Conservation (phyloP, 768 basidiomycete species). For the Russula lepida region DNA sequence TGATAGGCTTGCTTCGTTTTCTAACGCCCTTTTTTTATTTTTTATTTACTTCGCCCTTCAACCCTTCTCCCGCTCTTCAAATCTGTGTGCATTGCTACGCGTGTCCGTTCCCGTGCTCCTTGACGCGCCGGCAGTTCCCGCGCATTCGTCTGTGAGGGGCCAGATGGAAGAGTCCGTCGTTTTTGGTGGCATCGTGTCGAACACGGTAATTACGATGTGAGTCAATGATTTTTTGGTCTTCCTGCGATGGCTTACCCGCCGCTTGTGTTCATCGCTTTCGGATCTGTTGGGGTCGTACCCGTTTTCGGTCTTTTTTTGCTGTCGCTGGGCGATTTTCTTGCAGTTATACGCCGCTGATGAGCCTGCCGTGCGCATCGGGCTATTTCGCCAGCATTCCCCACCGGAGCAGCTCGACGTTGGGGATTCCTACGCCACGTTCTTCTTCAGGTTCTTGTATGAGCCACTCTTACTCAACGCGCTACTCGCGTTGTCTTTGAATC, state of each 20-base stretch:
- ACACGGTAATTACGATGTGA: constrained; percentile 3
- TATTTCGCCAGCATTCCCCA: constrained; percentile 40
- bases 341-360: constrained; percentile 8
- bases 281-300: too few relatives aligned
- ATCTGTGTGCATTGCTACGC: not conserved
- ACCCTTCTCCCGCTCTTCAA: not conserved
- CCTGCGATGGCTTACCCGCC: not conserved
- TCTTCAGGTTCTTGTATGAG: constrained; percentile 56
- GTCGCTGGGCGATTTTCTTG: not conserved
- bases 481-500: constrained; percentile 60
- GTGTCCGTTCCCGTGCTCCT: not conserved
- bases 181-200: constrained; percentile 11
- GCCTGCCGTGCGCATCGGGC: constrained; percentile 38
- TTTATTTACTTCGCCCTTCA: not conserved
- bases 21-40: not conserved
- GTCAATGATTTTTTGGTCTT: not conserved
- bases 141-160: constrained; percentile 6
- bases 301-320: not conserved
- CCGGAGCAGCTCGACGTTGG: constrained; percentile 51
- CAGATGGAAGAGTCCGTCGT: not conserved
- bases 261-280: not conserved
- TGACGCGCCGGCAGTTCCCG: constrained; percentile 6
- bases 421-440: constrained; percentile 51
- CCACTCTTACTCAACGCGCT: constrained; percentile 53
- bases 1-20: not conserved